These are phyloP conservation scores for Quercus glauca DNA, from an alignment of 306 rosid species.

Conservation along the genomic window DNA sequence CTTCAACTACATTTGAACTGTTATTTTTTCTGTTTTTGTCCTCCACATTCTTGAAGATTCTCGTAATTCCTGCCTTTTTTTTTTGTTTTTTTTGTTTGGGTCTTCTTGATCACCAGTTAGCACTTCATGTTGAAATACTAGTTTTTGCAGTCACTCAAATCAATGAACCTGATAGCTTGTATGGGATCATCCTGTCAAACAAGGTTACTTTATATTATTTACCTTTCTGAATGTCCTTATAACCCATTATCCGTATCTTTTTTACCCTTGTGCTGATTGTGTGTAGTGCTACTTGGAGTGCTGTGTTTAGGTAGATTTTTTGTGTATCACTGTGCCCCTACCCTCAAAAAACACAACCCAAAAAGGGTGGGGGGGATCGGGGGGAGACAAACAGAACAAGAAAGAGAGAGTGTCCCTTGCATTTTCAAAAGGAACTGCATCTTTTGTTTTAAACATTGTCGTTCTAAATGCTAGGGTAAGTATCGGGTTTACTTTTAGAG, in stretches of 20 bases:
- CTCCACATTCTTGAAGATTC: neutral
- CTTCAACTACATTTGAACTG: neutral
- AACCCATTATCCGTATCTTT: too few relatives aligned
- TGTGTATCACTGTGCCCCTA: neutral
- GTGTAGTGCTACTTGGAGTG: too few relatives aligned
- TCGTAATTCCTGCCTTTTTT: neutral
- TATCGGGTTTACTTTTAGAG: too few relatives aligned
- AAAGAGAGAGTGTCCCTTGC: neutral
- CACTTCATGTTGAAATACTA: too few relatives aligned
- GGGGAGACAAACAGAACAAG: neutral
- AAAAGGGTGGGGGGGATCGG: too few relatives aligned
- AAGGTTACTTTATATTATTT: constrained; percentile 49
- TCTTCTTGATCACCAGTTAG: neutral
- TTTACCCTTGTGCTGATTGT: too few relatives aligned
- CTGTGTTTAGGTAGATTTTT: too few relatives aligned
- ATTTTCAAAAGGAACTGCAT: too few relatives aligned
- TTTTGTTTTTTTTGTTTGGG: constrained; percentile 1
- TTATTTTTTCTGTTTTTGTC: neutral
- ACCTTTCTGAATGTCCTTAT: too few relatives aligned
- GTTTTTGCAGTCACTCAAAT: constrained; percentile 24
- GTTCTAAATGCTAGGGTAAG: too few relatives aligned
- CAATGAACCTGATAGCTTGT: constrained; percentile 90
- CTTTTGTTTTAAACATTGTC: too few relatives aligned
- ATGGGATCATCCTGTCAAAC: constrained; percentile 86
- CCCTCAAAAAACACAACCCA: too few relatives aligned